Evolutionary conservation across 2,329 filamentous ascomycete species (phyloP).

Genomic region (Whalleya microplaca): DNA sequence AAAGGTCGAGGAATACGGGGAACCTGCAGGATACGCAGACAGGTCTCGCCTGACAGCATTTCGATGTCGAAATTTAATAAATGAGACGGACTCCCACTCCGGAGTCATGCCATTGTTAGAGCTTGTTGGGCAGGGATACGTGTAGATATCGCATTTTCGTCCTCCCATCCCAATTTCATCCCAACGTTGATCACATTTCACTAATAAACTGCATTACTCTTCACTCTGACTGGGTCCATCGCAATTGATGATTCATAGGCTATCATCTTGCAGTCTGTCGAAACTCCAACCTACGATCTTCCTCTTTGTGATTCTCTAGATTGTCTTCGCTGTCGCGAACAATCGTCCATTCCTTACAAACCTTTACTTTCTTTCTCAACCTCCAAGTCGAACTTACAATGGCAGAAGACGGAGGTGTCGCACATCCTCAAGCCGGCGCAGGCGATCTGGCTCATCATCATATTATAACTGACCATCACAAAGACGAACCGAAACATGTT

Average conservation of each 20-base stretch:
- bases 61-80: slow-evolving; percentile 12
- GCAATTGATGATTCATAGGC: background rate
- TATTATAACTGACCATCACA: slow-evolving; percentile 14
- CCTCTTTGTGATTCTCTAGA: background rate
- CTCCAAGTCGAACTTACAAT: slow-evolving; percentile 20
- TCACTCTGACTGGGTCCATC: background rate
- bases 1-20: slow-evolving; percentile 7
- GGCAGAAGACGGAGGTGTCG: slow-evolving; percentile 29
- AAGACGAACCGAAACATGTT: slow-evolving; percentile 10
- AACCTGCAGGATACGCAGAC: slow-evolving; percentile 4
- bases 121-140: background rate
- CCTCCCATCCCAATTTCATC: background rate
- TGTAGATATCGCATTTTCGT: background rate
- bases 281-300: background rate
- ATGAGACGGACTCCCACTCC: background rate
- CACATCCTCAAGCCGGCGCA: slow-evolving; percentile 8
- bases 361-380: slow-evolving; percentile 14
- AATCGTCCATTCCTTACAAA: slow-evolving; percentile 5
- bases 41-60: slow-evolving; percentile 1
- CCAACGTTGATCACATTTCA: background rate
- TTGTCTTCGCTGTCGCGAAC: slow-evolving; percentile 10
- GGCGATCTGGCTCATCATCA: slow-evolving; percentile 9
- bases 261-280: background rate
- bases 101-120: background rate
- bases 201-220: background rate